Evolutionary conservation across 2,329 filamentous ascomycete species (phyloP).

Genomic region (Bipolaris sorokiniana): DNA sequence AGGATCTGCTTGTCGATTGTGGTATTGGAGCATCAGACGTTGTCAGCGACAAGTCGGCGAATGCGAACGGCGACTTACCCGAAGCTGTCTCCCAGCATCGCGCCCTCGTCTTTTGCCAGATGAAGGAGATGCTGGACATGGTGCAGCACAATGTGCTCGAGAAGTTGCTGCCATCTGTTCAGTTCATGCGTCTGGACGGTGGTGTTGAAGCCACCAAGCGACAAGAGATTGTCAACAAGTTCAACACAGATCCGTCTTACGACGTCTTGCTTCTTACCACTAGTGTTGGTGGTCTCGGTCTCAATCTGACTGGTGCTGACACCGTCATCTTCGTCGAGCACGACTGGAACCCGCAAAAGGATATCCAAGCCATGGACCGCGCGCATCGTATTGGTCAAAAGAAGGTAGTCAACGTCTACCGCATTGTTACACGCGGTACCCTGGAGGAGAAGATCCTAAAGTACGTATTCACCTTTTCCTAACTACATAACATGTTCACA

Average conservation of each 20-base stretch:
- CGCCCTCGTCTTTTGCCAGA: conserved; percentile 96
- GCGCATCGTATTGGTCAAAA: conserved; percentile 98
- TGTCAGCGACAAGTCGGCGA: conserved; percentile 54
- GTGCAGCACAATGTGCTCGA: conserved; percentile 93
- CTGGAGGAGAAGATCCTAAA: conserved; percentile 97
- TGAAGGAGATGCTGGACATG: conserved; percentile 99
- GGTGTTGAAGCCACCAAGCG: conserved; percentile 90
- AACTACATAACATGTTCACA: conserved; percentile 17
- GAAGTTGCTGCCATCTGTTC: conserved; percentile 88
- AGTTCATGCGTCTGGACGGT: conserved; percentile 92
- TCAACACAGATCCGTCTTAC: conserved; percentile 97
- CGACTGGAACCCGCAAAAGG: conserved; percentile 99
- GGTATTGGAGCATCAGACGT: conserved; percentile 75
- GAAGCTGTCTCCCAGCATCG: conserved; percentile 95
- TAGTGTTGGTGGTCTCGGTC: conserved; percentile 88
- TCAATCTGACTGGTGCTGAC: conserved; percentile 95
- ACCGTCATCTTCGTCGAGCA: conserved; percentile 99
- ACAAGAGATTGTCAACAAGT: conserved; percentile 98
- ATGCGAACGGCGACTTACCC: conserved; percentile 60
- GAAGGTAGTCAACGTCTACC: conserved; percentile 99
- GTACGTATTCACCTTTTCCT: conserved; percentile 52
- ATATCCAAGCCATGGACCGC: conserved; percentile 98
- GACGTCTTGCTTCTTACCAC: conserved; percentile 94
- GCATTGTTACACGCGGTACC: conserved; percentile 92
- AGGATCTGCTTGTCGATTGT: conserved; percentile 95